phyloP scores from a whole-genome alignment of 129 eudicot species.

The Flaveria robusta region DNA sequence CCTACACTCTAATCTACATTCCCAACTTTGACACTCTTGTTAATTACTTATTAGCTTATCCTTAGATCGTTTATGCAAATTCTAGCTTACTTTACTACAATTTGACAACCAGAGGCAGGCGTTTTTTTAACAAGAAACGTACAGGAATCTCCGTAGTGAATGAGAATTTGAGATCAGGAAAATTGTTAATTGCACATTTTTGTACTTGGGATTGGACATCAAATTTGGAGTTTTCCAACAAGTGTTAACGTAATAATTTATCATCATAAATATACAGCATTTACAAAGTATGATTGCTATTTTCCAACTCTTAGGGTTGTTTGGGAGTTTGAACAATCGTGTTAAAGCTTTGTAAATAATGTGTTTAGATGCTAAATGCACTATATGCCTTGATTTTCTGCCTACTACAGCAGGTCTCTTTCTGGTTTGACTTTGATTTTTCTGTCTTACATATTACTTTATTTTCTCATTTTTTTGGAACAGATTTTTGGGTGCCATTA shows the following conservation, averaged over 20 bases:
- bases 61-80: not conserved
- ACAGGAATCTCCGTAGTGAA: not conserved
- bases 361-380: constrained; percentile 1
- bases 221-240: not conserved
- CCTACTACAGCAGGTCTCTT: constrained; percentile 1
- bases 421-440: not conserved
- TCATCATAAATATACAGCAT: not conserved
- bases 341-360: not conserved
- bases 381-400: not conserved
- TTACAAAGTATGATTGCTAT: not conserved
- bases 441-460: constrained; percentile 16
- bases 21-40: not conserved
- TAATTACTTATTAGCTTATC: not conserved
- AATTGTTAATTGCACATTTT: not conserved
- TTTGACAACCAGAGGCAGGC: not conserved
- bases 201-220: not conserved
- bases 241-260: not conserved
- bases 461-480: constrained; percentile 22
- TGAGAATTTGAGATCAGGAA: constrained; percentile 6
- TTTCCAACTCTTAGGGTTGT: not conserved
- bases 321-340: not conserved
- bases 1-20: not conserved
- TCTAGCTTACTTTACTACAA: not conserved
- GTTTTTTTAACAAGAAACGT: not conserved
- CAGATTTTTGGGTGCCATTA: constrained; percentile 98